Evolutionary conservation across 345 rosid genomes (phyloP).

Genomic region (Sonneratia caseolaris): DNA sequence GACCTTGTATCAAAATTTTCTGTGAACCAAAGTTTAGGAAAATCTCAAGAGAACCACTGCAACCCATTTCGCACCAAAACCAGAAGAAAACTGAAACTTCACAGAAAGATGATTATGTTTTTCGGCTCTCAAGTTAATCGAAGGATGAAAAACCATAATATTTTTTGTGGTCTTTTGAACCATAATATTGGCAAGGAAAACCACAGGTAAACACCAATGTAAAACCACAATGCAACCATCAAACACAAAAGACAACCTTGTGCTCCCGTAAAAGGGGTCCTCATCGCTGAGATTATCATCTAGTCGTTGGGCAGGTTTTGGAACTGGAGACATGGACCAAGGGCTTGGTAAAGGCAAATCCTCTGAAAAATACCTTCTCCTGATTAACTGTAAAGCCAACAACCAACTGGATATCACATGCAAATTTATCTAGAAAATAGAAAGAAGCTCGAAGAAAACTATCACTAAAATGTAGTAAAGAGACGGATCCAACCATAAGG

Average conservation of each 20-base stretch:
- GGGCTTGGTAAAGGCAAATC: slow-evolving; percentile 59
- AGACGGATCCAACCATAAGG: slow-evolving; percentile 46
- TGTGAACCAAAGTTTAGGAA: too few species aligned
- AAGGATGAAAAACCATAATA: not conserved
- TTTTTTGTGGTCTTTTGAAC: not conserved
- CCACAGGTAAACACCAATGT: not conserved
- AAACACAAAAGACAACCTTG: slow-evolving; percentile 34
- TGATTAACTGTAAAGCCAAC: slow-evolving; percentile 52
- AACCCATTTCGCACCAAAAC: too few species aligned
- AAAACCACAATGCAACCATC: not conserved
- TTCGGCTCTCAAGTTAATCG: not conserved
- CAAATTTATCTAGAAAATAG: not conserved
- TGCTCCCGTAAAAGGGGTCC: slow-evolving; percentile 46
- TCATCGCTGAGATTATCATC: slow-evolving; percentile 68
- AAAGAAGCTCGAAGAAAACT: not conserved
- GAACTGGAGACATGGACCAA: slow-evolving; percentile 65
- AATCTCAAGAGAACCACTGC: too few species aligned
- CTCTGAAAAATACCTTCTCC: slow-evolving; percentile 90
- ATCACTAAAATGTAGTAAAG: not conserved
- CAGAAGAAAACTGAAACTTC: too few species aligned
- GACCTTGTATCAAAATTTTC: too few species aligned
- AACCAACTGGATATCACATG: not conserved
- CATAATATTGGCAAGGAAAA: not conserved
- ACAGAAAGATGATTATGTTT: not conserved
- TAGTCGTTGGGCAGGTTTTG: slow-evolving; percentile 49